Evolutionary conservation across 306 rosid species (phyloP).

Genomic region (Prunus mongolica): DNA sequence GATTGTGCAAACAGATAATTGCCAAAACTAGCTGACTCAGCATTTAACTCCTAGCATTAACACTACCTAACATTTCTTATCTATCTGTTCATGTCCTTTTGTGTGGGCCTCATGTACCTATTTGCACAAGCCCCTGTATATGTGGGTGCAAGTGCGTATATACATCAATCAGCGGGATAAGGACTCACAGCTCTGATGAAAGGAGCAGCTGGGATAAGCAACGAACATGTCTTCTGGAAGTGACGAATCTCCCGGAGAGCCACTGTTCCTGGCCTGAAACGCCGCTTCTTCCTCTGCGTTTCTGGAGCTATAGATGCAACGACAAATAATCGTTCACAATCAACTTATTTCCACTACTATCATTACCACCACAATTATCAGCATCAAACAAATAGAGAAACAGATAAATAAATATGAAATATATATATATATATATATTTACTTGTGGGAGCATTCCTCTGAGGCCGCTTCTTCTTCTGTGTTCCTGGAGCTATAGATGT

Average conservation of each 20-base stretch:
- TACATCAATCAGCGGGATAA: neutral
- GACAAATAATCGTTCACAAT: neutral
- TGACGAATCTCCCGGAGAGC: conserved; percentile 77
- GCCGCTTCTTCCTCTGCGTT: conserved; percentile 31
- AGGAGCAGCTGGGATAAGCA: conserved; percentile 63
- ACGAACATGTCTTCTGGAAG: conserved; percentile 39
- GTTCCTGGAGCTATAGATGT: conserved; percentile 24
- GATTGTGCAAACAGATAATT: neutral
- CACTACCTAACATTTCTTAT: neutral
- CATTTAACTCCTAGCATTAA: neutral
- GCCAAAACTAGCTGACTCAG: neutral
- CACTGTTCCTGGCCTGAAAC: conserved; percentile 50
- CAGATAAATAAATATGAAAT: neutral
- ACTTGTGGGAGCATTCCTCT: conserved; percentile 23
- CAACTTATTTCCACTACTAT: conserved; percentile 6
- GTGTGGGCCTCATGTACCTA: neutral
- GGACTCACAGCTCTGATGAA: conserved; percentile 44
- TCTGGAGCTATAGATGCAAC: conserved; percentile 24
- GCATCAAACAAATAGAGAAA: neutral
- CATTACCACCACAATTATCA: conserved; percentile 1
- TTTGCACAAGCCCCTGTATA: neutral
- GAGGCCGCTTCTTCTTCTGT: neutral
- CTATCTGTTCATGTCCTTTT: neutral
- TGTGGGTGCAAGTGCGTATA: neutral
- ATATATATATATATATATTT: neutral